These are phyloP conservation scores for Cadophora malorum DNA, from an alignment of 2,329 filamentous ascomycete genomes.

Conservation along the genomic window DNA sequence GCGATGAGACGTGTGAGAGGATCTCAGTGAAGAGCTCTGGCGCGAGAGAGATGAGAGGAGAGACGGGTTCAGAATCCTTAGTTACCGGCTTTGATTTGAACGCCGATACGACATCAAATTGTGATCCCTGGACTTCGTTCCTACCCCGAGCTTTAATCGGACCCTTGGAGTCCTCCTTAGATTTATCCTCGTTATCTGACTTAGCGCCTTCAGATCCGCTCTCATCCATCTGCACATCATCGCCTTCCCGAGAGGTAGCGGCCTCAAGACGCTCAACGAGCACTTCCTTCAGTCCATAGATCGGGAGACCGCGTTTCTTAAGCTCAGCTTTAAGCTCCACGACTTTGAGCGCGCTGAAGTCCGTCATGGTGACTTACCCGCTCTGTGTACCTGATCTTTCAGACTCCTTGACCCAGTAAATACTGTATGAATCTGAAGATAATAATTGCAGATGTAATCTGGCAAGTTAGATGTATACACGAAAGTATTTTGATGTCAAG, in stretches of 20 bases:
- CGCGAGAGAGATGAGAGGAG: conserved; percentile 20
- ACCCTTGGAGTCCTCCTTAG: no score
- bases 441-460: neutral
- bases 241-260: neutral
- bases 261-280: neutral
- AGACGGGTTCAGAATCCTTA: neutral
- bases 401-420: neutral
- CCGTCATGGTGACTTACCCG: neutral
- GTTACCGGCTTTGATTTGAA: neutral
- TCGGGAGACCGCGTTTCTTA: neutral
- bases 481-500: neutral
- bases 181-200: neutral
- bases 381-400: neutral
- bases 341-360: neutral
- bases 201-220: neutral
- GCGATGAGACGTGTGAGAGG: conserved; percentile 15
- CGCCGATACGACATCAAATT: neutral
- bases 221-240: neutral
- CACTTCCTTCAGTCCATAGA: neutral
- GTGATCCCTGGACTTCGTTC: neutral
- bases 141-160: neutral
- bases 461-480: neutral
- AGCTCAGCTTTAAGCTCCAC: neutral
- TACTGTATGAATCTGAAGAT: neutral
- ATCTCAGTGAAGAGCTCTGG: conserved; percentile 26